These are phyloP conservation scores for Pythium folliculosum DNA, from an alignment of 352 stramenopile genomes.

Conservation along the genomic window DNA sequence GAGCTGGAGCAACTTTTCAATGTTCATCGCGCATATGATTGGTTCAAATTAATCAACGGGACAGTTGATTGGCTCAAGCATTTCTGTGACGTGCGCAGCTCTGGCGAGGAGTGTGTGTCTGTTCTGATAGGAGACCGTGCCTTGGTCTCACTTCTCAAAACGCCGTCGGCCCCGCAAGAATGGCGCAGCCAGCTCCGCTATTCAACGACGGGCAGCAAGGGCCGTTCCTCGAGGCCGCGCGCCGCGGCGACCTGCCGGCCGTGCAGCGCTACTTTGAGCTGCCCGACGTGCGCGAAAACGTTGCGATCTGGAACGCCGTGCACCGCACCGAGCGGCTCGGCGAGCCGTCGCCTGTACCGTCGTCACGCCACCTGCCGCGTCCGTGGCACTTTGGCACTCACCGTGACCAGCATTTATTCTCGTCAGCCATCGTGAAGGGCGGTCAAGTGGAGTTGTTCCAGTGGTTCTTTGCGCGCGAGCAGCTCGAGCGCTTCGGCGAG, in stretches of 20 bases:
- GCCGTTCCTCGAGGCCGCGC: constrained; percentile 6
- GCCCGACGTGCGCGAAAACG: neutral
- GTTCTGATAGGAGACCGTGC: no score
- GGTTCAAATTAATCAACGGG: no score
- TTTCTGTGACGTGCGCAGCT: neutral
- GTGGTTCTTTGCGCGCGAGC: constrained; percentile 11
- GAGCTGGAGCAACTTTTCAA: no score
- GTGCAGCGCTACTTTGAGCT: constrained; percentile 14
- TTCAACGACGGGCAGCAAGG: neutral
- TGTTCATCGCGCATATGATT: no score
- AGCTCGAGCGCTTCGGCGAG: neutral
- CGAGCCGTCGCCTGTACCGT: neutral
- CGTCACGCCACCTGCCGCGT: no score
- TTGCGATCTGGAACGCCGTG: neutral
- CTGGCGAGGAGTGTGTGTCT: neutral
- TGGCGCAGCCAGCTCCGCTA: no score
- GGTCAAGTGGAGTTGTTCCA: neutral
- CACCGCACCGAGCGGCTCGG: neutral
- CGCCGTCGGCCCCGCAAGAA: no score
- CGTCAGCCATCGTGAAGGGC: neutral
- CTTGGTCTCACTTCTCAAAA: no score
- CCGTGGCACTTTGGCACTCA: neutral
- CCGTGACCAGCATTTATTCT: neutral
- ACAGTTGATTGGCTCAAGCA: no score
- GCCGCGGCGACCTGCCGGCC: constrained; percentile 9